These are phyloP conservation scores for Gracilaria domingensis DNA, from an alignment of 23 red algal genomes.

Conservation along the genomic window DNA sequence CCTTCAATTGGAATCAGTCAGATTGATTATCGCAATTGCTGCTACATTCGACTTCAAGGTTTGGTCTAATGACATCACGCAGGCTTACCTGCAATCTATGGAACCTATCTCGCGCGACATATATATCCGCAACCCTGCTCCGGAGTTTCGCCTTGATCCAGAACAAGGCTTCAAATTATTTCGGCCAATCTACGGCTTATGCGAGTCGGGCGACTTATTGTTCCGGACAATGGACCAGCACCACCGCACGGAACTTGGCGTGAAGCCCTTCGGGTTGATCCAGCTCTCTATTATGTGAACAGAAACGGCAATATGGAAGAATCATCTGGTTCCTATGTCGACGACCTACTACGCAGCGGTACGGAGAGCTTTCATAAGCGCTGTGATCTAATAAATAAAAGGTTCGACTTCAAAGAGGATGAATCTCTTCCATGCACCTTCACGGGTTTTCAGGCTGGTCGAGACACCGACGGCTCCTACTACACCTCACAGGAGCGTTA, in stretches of 20 bases:
- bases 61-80: slow-evolving; percentile 39
- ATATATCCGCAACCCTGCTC: slow-evolving; percentile 17
- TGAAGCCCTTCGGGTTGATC: slow-evolving; percentile 30
- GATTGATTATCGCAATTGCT: slow-evolving; percentile 26
- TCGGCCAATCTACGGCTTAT: slow-evolving; percentile 43
- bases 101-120: neutral
- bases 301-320: neutral
- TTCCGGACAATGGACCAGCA: slow-evolving; percentile 13
- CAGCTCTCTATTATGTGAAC: neutral
- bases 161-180: slow-evolving; percentile 27
- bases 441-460: neutral
- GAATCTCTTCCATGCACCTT: slow-evolving; percentile 27
- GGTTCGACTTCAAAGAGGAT: neutral
- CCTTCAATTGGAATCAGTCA: neutral
- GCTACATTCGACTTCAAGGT: slow-evolving; percentile 16
- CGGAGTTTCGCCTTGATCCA: slow-evolving; percentile 22
- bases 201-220: slow-evolving; percentile 53
- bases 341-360: slow-evolving; percentile 30
- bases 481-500: slow-evolving; percentile 50
- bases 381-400: neutral
- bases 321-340: slow-evolving; percentile 17
- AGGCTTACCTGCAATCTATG: too few species aligned
- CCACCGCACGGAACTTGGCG: slow-evolving; percentile 38
- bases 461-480: neutral
- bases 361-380: neutral